Evolutionary conservation across 306 rosid species (phyloP).

Genomic region (cucumber (Cucumis sativus)): DNA sequence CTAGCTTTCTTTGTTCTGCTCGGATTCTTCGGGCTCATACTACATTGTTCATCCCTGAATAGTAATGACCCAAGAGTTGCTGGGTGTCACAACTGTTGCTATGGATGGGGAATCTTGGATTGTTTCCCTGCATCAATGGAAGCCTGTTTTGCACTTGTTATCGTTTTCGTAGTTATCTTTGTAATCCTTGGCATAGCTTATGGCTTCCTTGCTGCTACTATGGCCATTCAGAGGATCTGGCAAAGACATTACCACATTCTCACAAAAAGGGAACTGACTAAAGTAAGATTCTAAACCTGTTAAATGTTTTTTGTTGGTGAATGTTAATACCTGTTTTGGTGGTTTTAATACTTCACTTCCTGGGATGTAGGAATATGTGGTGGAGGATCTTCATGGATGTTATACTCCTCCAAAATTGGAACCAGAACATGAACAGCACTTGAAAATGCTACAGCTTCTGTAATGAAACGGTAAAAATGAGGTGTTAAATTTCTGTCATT

Average conservation of each 20-base stretch:
- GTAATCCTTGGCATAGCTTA: slow-evolving; percentile 98
- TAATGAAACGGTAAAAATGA: slow-evolving; percentile 14
- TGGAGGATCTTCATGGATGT: slow-evolving; percentile 78
- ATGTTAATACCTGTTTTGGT: not conserved
- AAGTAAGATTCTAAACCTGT: slow-evolving; percentile 26
- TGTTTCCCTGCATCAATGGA: slow-evolving; percentile 99
- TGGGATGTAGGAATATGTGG: slow-evolving; percentile 63
- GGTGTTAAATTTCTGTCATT: slow-evolving; percentile 6
- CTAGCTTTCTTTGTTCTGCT: slow-evolving; percentile 89
- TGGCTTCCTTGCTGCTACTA: slow-evolving; percentile 90
- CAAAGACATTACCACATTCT: slow-evolving; percentile 98
- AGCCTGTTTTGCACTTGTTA: slow-evolving; percentile 87
- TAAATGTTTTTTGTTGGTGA: not conserved
- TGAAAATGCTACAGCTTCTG: slow-evolving; percentile 91
- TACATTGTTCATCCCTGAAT: slow-evolving; percentile 84
- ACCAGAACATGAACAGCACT: slow-evolving; percentile 73
- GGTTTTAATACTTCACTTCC: not conserved
- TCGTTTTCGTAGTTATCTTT: slow-evolving; percentile 88
- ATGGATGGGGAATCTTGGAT: slow-evolving; percentile 98
- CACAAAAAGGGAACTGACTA: slow-evolving; percentile 94
- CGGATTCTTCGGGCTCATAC: slow-evolving; percentile 92
- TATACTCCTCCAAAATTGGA: slow-evolving; percentile 86
- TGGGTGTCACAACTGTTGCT: slow-evolving; percentile 98
- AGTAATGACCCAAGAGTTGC: slow-evolving; percentile 85
- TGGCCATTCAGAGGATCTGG: slow-evolving; percentile 99